Percentiles rank a stretch among this genome's conserved stretches.
phyloP scores from a whole-genome alignment of 2,329 filamentous ascomycete genomes.

The Sporothrix pseudoabietina region DNA sequence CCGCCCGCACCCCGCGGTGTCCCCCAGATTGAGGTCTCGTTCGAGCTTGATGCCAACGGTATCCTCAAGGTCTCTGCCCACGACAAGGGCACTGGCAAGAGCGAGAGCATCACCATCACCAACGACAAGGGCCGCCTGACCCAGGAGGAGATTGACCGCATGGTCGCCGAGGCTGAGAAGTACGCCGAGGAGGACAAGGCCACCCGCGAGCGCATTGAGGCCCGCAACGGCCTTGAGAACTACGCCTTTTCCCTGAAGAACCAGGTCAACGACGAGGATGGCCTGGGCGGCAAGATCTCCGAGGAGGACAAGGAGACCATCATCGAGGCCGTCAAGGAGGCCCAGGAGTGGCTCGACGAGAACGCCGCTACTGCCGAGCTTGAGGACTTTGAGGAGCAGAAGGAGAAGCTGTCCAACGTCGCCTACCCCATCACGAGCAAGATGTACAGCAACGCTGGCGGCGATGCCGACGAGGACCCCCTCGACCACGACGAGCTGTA shows the following conservation, averaged over 20 bases:
- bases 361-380: slow-evolving; percentile 81
- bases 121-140: slow-evolving; percentile 99
- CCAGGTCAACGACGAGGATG: slow-evolving; percentile 96
- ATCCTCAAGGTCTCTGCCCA: slow-evolving; percentile 94
- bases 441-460: slow-evolving; percentile 74
- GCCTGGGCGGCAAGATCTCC: slow-evolving; percentile 96
- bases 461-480: slow-evolving; percentile 71
- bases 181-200: slow-evolving; percentile 99
- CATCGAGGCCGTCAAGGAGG: slow-evolving; percentile 94
- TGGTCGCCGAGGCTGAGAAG: slow-evolving; percentile 98
- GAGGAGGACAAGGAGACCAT: slow-evolving; percentile 94
- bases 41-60: slow-evolving; percentile 97
- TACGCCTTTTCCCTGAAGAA: slow-evolving; percentile 99
- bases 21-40: slow-evolving; percentile 97
- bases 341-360: slow-evolving; percentile 95
- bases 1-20: slow-evolving; percentile 93
- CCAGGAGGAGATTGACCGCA: slow-evolving; percentile 97
- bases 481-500: slow-evolving; percentile 77
- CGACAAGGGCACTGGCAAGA: slow-evolving; percentile 98
- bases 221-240: slow-evolving; percentile 96
- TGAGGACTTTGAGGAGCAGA: slow-evolving; percentile 99
- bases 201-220: slow-evolving; percentile 93
- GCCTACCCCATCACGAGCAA: slow-evolving; percentile 99
- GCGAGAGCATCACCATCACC: slow-evolving; percentile 96
- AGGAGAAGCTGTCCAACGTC: slow-evolving; percentile 96